Base-by-base conservation (phyloP, 2,329 filamentous ascomycete species). In the Neopestalotiopsis rosae region DNA sequence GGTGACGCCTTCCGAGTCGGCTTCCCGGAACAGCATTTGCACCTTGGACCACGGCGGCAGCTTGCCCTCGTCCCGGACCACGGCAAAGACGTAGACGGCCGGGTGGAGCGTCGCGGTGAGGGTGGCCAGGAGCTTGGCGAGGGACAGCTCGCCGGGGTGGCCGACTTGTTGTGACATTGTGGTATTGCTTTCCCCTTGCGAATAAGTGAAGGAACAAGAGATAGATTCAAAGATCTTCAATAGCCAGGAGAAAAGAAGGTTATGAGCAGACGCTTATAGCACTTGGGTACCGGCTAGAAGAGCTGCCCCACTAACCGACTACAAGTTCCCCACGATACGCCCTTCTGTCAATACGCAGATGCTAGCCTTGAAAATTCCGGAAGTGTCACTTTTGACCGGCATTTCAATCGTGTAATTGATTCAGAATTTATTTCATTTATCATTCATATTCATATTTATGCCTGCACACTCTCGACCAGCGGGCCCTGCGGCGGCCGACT, bases 401-500 rank as follows among this genome's bases (percentile, higher is more conserved):
- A 38, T 38, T 38, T 52, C n/a, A 52, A 9, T n/a, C 45, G n/a
- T 52, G n/a, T n/a, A 52, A 4, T n/a, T 9, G 1, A n/a, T 52
- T 24, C 9, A 17, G 7, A 17, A n/a, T n/a, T n/a, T n/a, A n/a
- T n/a, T n/a, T n/a, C n/a, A n/a, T n/a, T n/a, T n/a, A n/a, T n/a
- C n/a, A n/a, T n/a, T n/a, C n/a, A n/a, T n/a, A n/a, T n/a, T n/a
- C n/a, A n/a, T n/a, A n/a, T n/a, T n/a, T 34, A 59, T 6, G 28
- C 6, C 7, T 34, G 12, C 9, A 59, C 24, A 5, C 4, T 14
- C 14, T 63, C 24, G 1, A 5, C 34, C 0, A 32, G 12, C 5
- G 87, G 86, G 0, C 88, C 89, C 63, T 85, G 74, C 6, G 89
- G 88, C 38, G 86, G 78, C 70, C 85, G 80, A 69, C 86, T 91